phyloP scores from a whole-genome alignment of 441 rosid genomes.

The Omphalea diandra region DNA sequence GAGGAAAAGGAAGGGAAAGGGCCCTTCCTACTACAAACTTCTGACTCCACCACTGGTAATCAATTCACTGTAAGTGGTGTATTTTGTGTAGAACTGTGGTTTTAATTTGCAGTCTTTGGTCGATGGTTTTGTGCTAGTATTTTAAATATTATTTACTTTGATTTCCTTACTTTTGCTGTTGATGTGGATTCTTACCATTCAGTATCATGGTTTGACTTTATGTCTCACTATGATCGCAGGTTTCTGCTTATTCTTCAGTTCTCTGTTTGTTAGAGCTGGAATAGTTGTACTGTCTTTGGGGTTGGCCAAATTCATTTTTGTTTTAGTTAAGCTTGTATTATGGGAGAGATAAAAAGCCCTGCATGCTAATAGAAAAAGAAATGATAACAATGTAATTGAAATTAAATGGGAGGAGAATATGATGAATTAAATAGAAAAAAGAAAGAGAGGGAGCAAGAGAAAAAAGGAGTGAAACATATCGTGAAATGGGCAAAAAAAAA shows the following conservation, averaged over 20 bases:
- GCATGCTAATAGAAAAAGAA: constrained; percentile 22
- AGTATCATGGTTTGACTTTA: constrained; percentile 53
- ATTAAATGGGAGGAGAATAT: constrained; percentile 22
- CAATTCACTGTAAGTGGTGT: neutral
- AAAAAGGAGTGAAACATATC: constrained; percentile 13
- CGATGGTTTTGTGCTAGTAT: neutral
- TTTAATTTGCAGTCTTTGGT: neutral
- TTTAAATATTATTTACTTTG: neutral
- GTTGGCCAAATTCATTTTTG: constrained; percentile 30
- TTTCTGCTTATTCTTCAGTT: constrained; percentile 55
- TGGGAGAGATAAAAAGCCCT: constrained; percentile 15
- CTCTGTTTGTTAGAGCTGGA: constrained; percentile 50
- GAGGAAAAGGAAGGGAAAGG: neutral
- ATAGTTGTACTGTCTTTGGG: constrained; percentile 42
- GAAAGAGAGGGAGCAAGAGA: neutral
- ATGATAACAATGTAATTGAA: constrained; percentile 6
- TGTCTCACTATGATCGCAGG: constrained; percentile 87
- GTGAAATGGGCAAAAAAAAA: too few species aligned
- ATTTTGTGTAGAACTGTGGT: neutral
- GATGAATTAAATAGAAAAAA: constrained; percentile 11
- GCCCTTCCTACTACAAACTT: neutral
- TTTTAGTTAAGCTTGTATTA: constrained; percentile 28
- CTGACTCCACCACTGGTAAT: neutral
- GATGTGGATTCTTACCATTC: constrained; percentile 29
- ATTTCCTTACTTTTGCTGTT: constrained; percentile 26